Evolutionary conservation across 768 basidiomycete species (phyloP), one percentile per base, ranked within the genome.

Genomic region (Mycena maculata): DNA sequence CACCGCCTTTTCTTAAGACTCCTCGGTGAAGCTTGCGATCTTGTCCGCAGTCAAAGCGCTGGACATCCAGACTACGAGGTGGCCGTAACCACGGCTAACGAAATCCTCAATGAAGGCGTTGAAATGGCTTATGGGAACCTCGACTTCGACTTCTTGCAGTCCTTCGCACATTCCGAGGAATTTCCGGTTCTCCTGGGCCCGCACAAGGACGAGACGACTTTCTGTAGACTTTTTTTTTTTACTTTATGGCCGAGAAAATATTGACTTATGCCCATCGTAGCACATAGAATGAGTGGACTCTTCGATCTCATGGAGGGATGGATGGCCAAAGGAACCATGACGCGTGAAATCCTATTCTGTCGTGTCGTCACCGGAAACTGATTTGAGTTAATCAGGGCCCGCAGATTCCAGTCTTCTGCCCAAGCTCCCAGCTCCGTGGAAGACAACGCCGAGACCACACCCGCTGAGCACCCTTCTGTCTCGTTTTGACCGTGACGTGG

Each of bases 121-220:
- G 5, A 18, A 22, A 22, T 55, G 20, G 62, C 62, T 11, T 63
- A 63, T 22, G 22, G 16, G n/a, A 31, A 22, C 1, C 30, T 63
- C 15, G 62, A 63, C 1, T 23, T 55, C 25, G 53, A 63, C 8
- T 63, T 30, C 27, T 23, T 63, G 8, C 62, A 16, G n/a, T 63
- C 62, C 2, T 56, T 55, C 11, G 62, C 62, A 23, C 62, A 63
- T 39, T 54, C 62, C 12, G 18, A 10, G 22, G 44, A 55, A n/a
- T 48, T 22, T 25, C 62, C 62, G 11, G 41, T 56, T 6, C 45
- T 63, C 13, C 13, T 11, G 16, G 62, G 53, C 8, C 62, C 53
- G 15, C 22, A 55, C 3, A 31, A 4, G 28, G 23, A 47, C 9
- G 15, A 38, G 3, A 48, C 30, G 7, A 9, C 47, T n/a, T 38